These are phyloP conservation scores for Leccinum fuscescens DNA, from an alignment of 1,284 basidiomycete genomes.

Conservation along the genomic window DNA sequence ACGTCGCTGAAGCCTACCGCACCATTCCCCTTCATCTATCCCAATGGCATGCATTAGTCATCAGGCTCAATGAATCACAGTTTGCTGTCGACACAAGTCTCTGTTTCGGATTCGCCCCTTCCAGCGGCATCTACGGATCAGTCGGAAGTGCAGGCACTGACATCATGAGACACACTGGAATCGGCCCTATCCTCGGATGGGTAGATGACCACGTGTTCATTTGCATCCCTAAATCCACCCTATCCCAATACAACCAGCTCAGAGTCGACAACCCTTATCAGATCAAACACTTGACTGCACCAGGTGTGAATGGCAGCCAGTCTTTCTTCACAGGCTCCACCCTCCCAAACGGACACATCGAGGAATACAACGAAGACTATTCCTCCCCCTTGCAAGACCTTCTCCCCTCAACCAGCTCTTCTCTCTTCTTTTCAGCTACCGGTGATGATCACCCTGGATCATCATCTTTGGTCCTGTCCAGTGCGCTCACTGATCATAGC, in stretches of 20 bases:
- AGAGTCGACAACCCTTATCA: background rate
- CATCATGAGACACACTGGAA: conserved; percentile 20
- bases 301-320: background rate
- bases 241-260: background rate
- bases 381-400: background rate
- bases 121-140: conserved; percentile 24
- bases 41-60: background rate
- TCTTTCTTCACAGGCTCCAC: background rate
- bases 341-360: background rate
- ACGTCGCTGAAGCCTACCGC: conserved; percentile 7
- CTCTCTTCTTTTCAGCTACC: background rate
- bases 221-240: background rate
- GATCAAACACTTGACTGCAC: background rate
- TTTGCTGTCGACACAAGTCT: background rate
- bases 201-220: background rate
- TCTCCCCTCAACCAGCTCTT: background rate
- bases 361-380: conserved; percentile 8
- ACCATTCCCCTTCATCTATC: conserved; percentile 2
- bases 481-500: background rate
- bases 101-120: conserved; percentile 31
- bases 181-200: background rate
- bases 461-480: background rate
- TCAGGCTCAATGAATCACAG: background rate
- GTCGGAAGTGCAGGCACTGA: conserved; percentile 33
- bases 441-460: background rate